phyloP scores from a whole-genome alignment of 768 basidiomycete genomes.

The Mycena venus region DNA sequence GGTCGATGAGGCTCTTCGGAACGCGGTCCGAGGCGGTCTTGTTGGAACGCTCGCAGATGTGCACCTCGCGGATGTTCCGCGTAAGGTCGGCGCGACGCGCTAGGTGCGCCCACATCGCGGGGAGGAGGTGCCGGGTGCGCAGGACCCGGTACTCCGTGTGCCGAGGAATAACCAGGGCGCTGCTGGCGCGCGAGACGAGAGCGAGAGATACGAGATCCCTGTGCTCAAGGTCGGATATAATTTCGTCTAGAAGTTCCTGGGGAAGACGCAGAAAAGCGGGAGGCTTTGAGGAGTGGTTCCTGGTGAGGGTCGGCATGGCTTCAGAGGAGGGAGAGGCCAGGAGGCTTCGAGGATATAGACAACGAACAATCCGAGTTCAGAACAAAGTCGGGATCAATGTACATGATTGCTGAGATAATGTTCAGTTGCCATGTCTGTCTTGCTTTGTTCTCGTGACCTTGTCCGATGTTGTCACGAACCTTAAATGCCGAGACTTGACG shows the following conservation, averaged over 20 bases:
- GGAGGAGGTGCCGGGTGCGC: slow-evolving; percentile 55
- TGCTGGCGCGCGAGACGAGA: slow-evolving; percentile 54
- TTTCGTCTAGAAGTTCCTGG: slow-evolving; percentile 61
- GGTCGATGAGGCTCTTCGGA: slow-evolving; percentile 54
- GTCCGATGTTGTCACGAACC: slow-evolving; percentile 15
- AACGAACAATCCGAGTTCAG: slow-evolving; percentile 8
- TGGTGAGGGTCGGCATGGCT: neutral
- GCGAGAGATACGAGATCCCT: slow-evolving; percentile 60
- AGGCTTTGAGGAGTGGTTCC: neutral
- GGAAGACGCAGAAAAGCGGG: slow-evolving; percentile 52
- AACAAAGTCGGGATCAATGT: slow-evolving; percentile 27
- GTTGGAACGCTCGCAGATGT: slow-evolving; percentile 56
- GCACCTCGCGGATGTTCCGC: slow-evolving; percentile 60
- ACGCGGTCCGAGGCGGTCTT: slow-evolving; percentile 55
- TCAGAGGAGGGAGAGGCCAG: neutral
- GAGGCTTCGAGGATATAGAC: neutral
- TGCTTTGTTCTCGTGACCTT: slow-evolving; percentile 16
- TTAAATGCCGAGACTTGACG: neutral
- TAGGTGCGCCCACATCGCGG: slow-evolving; percentile 65
- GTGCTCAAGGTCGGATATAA: slow-evolving; percentile 60
- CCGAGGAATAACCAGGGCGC: slow-evolving; percentile 56
- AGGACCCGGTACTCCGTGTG: slow-evolving; percentile 66
- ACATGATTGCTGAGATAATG: slow-evolving; percentile 9
- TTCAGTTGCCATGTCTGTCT: neutral
- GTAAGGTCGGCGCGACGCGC: slow-evolving; percentile 62